phyloP scores from a whole-genome alignment of 257 asterid genomes.

The Lantana camara region DNA sequence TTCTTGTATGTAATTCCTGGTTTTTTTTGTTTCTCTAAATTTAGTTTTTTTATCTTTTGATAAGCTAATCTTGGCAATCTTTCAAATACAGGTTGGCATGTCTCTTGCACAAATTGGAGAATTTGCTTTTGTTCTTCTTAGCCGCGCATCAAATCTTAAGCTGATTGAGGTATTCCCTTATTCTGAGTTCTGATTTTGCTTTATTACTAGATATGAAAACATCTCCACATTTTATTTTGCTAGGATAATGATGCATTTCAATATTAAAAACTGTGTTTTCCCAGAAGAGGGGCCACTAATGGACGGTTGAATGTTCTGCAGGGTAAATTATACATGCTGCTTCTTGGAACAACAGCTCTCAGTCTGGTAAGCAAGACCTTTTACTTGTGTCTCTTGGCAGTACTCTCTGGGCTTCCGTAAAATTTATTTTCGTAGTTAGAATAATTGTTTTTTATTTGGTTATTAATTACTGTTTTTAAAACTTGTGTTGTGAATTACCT shows the following conservation, averaged over 20 bases:
- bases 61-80: slow-evolving; percentile 17
- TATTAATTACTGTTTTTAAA: not conserved
- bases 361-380: slow-evolving; percentile 59
- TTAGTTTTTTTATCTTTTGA: slow-evolving; percentile 17
- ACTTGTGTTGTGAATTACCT: slow-evolving; percentile 3
- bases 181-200: slow-evolving; percentile 1
- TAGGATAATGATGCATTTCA: not conserved
- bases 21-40: slow-evolving; percentile 4
- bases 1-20: slow-evolving; percentile 59
- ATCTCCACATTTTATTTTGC: not conserved
- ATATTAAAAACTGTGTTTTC: slow-evolving; percentile 2
- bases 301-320: slow-evolving; percentile 35
- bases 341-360: slow-evolving; percentile 86
- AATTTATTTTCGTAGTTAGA: slow-evolving; percentile 7
- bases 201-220: not conserved
- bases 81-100: slow-evolving; percentile 74
- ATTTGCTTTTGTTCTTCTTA: slow-evolving; percentile 85
- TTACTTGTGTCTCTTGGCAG: slow-evolving; percentile 19
- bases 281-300: slow-evolving; percentile 29
- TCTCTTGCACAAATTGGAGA: slow-evolving; percentile 93
- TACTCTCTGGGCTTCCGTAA: slow-evolving; percentile 3
- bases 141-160: slow-evolving; percentile 82
- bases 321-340: slow-evolving; percentile 79
- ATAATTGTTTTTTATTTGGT: slow-evolving; percentile 11
- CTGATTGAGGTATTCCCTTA: slow-evolving; percentile 60